Base-by-base conservation (phyloP, 805 yeast species). In the Teunomyces atbi region DNA sequence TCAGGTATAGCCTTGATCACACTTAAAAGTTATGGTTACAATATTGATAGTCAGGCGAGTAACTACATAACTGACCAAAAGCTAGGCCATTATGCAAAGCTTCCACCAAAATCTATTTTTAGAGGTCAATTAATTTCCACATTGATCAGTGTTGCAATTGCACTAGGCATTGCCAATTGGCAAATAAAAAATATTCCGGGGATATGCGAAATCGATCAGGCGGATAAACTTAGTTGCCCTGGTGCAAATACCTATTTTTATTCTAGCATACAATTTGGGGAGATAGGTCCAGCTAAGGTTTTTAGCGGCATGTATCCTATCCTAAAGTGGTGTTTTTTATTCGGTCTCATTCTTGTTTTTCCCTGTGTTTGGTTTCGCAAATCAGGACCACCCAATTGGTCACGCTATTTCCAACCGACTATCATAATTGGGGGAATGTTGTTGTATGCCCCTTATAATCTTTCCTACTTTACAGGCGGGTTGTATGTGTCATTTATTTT, bases 1-100 rank as follows among this genome's bases (percentile, higher is more conserved):
- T 77, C 79, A 45, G 83, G 81, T 23, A 58, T 68, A 38, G 84
- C 83, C 4, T 61, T 79, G 45, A 77, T 76, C 71, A 66, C 76
- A 10, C 58, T 79, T 47, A 79, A 79, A 48, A 74, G 78, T 1
- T 73, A 56, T 21, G 68, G 68, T 33, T 48, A 53, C 54, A 58
- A 59, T 41, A 62, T 63, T 19, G 68, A 62, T 45, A 61, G 58
- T 8, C 70, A 65, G 50, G 65, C 68, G 7, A 58, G 61, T 21
- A 61, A 55, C 49, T 64, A 59, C 48, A 57, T 70, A 18, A 62
- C 71, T 5, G 72, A 70, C 52, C 74, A 69, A 50, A 71, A 71
- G 48, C 50, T 68, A 49, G 74, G 50, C 12, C 63, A 60, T 42
- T 60, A 60, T 42, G 37, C 53, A 5, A 59, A 57, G 44, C 35